A percentile compares a stretch with the other conserved stretches of the same genome.
Conservation (phyloP, 148 eudicot genomes). For the Suaeda aralocaspica region DNA sequence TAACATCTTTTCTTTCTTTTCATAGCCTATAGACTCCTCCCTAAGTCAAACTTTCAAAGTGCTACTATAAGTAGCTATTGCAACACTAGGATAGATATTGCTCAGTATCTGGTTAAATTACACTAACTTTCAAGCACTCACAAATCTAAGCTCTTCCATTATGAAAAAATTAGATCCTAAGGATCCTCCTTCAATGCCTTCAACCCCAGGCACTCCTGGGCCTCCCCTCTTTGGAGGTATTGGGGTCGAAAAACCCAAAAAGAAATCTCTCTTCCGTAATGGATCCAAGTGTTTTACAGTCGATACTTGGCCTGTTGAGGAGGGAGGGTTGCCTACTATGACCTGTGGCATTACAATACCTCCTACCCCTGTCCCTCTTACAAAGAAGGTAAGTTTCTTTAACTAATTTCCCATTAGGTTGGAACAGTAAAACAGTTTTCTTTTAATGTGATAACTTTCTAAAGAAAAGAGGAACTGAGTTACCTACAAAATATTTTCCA, state of each 20-base stretch:
- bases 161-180: slow-evolving; percentile 45
- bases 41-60: slow-evolving; percentile 26
- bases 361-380: slow-evolving; percentile 73
- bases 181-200: slow-evolving; percentile 60
- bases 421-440: too few relatives aligned
- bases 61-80: slow-evolving; percentile 22
- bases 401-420: too few relatives aligned
- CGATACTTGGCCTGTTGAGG: slow-evolving; percentile 68
- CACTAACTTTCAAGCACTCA: neutral
- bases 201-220: slow-evolving; percentile 72
- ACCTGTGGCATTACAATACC: slow-evolving; percentile 59
- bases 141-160: neutral
- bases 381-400: slow-evolving; percentile 59
- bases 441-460: neutral
- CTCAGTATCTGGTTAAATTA: slow-evolving; percentile 11
- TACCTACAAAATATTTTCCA: neutral
- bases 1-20: slow-evolving; percentile 29
- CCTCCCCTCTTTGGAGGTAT: slow-evolving; percentile 76
- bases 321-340: slow-evolving; percentile 70
- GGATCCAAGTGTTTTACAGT: slow-evolving; percentile 66
- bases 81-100: slow-evolving; percentile 12
- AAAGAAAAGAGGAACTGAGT: neutral
- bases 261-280: slow-evolving; percentile 51
- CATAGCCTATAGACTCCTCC: slow-evolving; percentile 29
- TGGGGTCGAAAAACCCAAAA: slow-evolving; percentile 35